Evolutionary conservation across 768 basidiomycete genomes (phyloP), one percentile per base, ranked within the genome.

Genomic region (Amanita polypyramis): DNA sequence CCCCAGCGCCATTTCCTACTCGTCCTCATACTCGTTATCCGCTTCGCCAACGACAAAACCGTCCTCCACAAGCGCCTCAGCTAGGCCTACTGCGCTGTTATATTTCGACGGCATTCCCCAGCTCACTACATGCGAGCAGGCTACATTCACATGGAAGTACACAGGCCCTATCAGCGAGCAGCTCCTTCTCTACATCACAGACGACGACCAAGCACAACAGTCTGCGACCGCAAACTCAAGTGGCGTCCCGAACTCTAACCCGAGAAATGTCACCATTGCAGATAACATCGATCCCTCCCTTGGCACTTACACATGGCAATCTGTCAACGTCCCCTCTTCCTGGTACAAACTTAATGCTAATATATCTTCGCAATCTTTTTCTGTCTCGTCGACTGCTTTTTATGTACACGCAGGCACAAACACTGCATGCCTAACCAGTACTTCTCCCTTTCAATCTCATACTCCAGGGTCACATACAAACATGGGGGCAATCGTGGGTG

Each of bases 401-500:
- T 62, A 56, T 34, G 65, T 73, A 23, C 37, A 49, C 20, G 42
- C 53, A 11, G 65, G 65, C 1, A 32, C 25, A 33, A 62, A 68
- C 50, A 61, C 56, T n/a, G 65, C 69, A 10, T 71, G 71, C 42
- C 46, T 70, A 21, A 15, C 49, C 10, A 30, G 27, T 11, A 10
- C 33, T 19, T 2, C 57, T 5, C 34, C 55, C 6, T 29, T 27
- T 29, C 49, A 6, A 42, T 29, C 46, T 5, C 1, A 11, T 2
- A 29, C 2, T 3, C 52, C 65, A 9, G 44, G 41, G 12, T 51
- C 56, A 2, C 43, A 35, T 3, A 56, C 60, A 5, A 70, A 71
- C 33, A 60, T 62, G 1, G 73, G 69, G 0, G 65, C 67, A 6
- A 73, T 83, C 21, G 71, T 68, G 4, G 82, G 80, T 1, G 72